These are phyloP conservation scores for Euphorbia pulcherrima DNA, from an alignment of 345 rosid genomes.

Conservation along the genomic window DNA sequence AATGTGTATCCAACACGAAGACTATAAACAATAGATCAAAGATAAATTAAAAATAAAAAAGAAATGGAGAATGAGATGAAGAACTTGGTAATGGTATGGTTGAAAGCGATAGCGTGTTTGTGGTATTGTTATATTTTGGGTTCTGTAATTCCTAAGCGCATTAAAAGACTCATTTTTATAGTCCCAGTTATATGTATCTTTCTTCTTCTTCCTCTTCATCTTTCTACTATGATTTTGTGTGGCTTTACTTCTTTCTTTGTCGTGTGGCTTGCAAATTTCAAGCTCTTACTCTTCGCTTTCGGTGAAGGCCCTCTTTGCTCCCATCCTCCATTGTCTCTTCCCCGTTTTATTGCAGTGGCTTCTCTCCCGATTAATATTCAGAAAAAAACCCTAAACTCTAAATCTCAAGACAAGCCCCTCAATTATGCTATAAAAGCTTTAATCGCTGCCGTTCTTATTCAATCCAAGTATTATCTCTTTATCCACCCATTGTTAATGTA, in stretches of 20 bases:
- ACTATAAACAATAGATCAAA: too few species aligned
- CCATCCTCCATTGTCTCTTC: constrained; percentile 31
- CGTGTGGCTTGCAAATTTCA: constrained; percentile 59
- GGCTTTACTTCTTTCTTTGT: constrained; percentile 43
- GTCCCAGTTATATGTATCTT: constrained; percentile 34
- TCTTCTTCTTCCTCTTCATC: constrained; percentile 39
- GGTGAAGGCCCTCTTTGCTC: constrained; percentile 39
- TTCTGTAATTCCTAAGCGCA: constrained; percentile 31
- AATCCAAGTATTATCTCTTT: constrained; percentile 21
- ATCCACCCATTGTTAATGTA: constrained; percentile 32
- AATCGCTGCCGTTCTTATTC: constrained; percentile 27
- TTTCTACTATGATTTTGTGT: constrained; percentile 22
- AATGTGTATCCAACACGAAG: too few species aligned
- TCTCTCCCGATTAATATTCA: constrained; percentile 59
- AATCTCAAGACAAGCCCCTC: constrained; percentile 11
- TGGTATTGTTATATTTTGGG: constrained; percentile 31
- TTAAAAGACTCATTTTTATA: constrained; percentile 29
- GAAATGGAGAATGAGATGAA: constrained; percentile 28
- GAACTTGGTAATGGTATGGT: constrained; percentile 38
- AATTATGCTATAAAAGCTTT: constrained; percentile 35
- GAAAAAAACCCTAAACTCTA: constrained; percentile 21
- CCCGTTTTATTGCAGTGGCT: constrained; percentile 41
- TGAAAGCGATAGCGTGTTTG: constrained; percentile 22
- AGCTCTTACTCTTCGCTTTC: constrained; percentile 50
- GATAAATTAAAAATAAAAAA: too few species aligned